Evolutionary conservation across 2,329 filamentous ascomycete species (phyloP).

Genomic region (Eutypa lata): DNA sequence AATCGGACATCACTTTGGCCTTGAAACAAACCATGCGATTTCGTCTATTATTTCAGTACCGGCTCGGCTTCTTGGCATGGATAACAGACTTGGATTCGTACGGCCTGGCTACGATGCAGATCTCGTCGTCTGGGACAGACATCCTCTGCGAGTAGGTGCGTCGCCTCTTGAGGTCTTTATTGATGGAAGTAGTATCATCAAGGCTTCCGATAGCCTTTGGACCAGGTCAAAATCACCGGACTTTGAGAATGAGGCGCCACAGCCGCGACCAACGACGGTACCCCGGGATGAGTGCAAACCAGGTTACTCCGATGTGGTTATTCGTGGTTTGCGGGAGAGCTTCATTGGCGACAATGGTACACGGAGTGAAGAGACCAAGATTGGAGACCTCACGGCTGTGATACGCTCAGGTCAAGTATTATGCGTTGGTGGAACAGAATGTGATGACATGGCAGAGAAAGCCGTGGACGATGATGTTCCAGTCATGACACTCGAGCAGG

Average conservation of each 20-base stretch:
- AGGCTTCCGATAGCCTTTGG: constrained; percentile 12
- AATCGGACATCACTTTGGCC: constrained; percentile 15
- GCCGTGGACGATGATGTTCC: constrained; percentile 6
- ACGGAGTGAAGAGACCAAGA: constrained; percentile 6
- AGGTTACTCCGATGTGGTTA: constrained; percentile 10
- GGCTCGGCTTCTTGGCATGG: constrained; percentile 12
- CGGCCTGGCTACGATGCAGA: constrained; percentile 14
- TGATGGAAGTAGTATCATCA: constrained; percentile 10
- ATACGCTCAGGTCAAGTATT: constrained; percentile 10
- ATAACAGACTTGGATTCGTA: constrained; percentile 14
- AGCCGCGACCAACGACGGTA: constrained; percentile 2
- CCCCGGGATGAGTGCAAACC: constrained; percentile 6
- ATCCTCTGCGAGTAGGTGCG: constrained; percentile 12
- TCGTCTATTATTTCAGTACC: constrained; percentile 11
- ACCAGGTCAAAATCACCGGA: constrained; percentile 1
- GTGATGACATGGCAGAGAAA: constrained; percentile 4
- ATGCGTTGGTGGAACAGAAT: constrained; percentile 10
- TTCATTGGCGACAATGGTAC: constrained; percentile 9
- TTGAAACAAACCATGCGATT: constrained; percentile 7
- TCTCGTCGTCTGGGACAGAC: constrained; percentile 14
- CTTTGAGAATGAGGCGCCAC: constrained; percentile 4
- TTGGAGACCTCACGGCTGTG: constrained; percentile 11
- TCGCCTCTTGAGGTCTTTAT: constrained; percentile 16
- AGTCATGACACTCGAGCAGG: constrained; percentile 5
- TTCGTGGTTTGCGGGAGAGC: constrained; percentile 9